Evolutionary conservation across 805 yeast genomes (phyloP), one percentile per base, ranked within the genome.

Genomic region (Pichia thaimueangensis): DNA sequence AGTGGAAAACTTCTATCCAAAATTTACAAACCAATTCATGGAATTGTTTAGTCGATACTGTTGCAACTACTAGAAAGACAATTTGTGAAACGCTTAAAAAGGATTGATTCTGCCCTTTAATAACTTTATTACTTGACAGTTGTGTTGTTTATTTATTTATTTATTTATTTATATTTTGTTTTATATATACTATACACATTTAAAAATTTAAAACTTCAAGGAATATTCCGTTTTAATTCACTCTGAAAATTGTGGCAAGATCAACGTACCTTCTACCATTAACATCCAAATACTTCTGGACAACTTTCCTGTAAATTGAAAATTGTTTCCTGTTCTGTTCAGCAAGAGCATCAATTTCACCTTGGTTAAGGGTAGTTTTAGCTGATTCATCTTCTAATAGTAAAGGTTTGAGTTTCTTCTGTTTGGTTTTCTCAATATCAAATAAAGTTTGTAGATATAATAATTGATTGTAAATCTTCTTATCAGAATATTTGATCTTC

Each of bases 231-330:
- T n/a, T 10, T 20, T 15, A 22, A 23, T 31, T 40, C 5, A 25
- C 22, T 19, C 60, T 58, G 61, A 89, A 89, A n/a, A 89, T 80
- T 19, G 76, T 66, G 8, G 80, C 79, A 85, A 91, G 80, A 58
- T 86, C 85, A 39, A 89, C 97, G 61, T 79, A 88, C 38, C 96
- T 72, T 51, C 96, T 80, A 5, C 95, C 97, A 64, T 91, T 84
- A 48, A 84, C 84, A 39, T 70, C 69, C 51, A 91, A 63, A 54
- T 89, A 91, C 60, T 79, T 80, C 50, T 78, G 74, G 0, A 84
- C 84, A 2, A 86, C 81, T 10, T 68, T 66, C 36, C 73, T 69
- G 48, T 76, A 74, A 6, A 63, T 52, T 15, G 61, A 73, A 53
- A 88, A 82, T 17, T 74, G 54, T 11, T 66, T 78, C 40, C 88